These are phyloP conservation scores for Capsicum chinense DNA, from an alignment of 257 asterid species.

Conservation along the genomic window DNA sequence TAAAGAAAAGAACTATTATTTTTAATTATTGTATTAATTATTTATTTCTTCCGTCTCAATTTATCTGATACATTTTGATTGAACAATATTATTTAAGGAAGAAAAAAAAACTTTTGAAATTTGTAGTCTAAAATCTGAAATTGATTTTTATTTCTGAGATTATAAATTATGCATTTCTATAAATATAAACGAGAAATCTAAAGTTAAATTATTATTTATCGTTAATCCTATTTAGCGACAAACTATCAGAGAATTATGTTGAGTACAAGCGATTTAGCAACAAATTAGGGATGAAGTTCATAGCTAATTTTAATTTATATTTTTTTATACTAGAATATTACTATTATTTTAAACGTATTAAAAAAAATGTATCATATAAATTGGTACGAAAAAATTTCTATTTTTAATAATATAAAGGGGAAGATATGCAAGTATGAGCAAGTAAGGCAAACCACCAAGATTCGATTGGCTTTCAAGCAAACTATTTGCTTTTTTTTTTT, in stretches of 20 bases:
- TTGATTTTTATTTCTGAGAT: not conserved
- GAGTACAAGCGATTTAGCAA: not conserved
- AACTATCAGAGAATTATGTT: not conserved
- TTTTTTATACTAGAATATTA: not conserved
- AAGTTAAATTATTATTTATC: too few species aligned
- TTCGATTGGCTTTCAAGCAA: constrained; percentile 36
- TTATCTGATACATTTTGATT: not conserved
- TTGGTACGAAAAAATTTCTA: accelerated
- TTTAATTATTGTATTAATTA: not conserved
- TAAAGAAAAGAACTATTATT: constrained; percentile 29
- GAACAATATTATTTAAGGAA: not conserved
- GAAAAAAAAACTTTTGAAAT: too few species aligned
- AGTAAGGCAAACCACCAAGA: constrained; percentile 34
- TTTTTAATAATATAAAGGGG: not conserved
- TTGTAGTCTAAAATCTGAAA: too few species aligned
- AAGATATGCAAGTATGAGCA: constrained; percentile 17
- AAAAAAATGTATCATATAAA: not conserved
- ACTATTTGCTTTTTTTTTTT: constrained; percentile 8
- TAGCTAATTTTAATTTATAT: not conserved
- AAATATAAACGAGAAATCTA: too few species aligned
- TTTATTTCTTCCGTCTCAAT: not conserved
- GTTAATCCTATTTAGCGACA: too few species aligned
- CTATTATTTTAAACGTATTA: not conserved
- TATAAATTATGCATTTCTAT: not conserved
- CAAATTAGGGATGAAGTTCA: not conserved